Percentiles rank a stretch among this genome's conserved stretches.
phyloP scores from a whole-genome alignment of 257 asterid genomes.

The Pogostemon cablin region DNA sequence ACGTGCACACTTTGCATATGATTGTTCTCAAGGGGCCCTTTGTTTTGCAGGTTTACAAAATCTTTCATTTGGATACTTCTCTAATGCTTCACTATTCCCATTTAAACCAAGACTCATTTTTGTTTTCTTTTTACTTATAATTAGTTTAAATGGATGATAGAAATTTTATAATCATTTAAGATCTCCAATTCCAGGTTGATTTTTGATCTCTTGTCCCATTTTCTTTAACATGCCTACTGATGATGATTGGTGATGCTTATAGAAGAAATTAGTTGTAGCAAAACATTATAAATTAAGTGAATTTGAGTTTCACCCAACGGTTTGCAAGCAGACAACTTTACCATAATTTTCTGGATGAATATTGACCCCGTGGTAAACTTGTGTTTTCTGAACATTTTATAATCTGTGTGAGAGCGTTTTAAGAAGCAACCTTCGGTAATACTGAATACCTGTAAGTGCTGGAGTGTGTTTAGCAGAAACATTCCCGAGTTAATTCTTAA shows the following conservation, averaged over 20 bases:
- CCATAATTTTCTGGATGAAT: background rate
- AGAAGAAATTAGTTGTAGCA: too few species aligned
- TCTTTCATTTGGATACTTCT: conserved; percentile 12
- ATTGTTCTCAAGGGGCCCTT: conserved; percentile 90
- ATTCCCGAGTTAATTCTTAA: background rate
- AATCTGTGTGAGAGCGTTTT: background rate
- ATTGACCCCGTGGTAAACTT: background rate
- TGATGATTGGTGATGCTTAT: too few species aligned
- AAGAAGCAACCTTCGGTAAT: background rate
- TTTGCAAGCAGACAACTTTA: background rate
- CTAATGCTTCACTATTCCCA: background rate
- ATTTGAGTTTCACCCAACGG: background rate
- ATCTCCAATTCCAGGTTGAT: too few species aligned
- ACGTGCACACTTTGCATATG: conserved; percentile 58
- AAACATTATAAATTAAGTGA: background rate
- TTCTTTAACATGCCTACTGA: too few species aligned
- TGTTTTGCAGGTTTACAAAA: conserved; percentile 74
- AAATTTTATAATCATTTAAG: background rate
- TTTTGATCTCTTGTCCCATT: too few species aligned
- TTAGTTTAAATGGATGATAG: background rate
- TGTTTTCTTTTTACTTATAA: background rate
- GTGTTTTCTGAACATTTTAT: background rate
- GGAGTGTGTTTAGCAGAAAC: conserved; percentile 12
- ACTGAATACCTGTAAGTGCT: background rate
- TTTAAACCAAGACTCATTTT: background rate